Conservation (phyloP, 441 rosid genomes). For the Gossypium trilobum region DNA sequence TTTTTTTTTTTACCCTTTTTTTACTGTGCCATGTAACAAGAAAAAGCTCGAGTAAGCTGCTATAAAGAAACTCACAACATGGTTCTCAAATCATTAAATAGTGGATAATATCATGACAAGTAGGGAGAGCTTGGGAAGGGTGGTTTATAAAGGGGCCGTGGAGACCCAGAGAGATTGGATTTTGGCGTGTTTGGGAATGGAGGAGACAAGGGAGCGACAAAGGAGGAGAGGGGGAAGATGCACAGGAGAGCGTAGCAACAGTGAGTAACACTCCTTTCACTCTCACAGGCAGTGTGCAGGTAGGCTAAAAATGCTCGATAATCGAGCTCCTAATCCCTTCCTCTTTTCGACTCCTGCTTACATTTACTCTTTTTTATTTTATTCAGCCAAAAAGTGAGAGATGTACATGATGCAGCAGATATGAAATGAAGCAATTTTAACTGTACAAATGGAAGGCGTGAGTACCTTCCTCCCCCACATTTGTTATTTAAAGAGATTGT, state of each 20-base stretch:
- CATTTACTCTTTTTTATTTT: slow-evolving; percentile 16
- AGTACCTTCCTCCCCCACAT: slow-evolving; percentile 30
- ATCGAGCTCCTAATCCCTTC: slow-evolving; percentile 21
- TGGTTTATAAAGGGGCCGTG: neutral
- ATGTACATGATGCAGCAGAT: slow-evolving; percentile 20
- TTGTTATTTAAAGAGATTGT: slow-evolving; percentile 23
- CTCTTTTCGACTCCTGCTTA: slow-evolving; percentile 17
- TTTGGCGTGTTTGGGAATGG: slow-evolving; percentile 24
- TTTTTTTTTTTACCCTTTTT: neutral
- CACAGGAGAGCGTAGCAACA: slow-evolving; percentile 23
- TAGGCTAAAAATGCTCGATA: slow-evolving; percentile 21
- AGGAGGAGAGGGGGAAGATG: slow-evolving; percentile 20
- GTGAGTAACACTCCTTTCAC: slow-evolving; percentile 14
- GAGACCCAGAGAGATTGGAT: neutral
- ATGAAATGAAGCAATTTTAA: slow-evolving; percentile 27
- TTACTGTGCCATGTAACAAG: neutral
- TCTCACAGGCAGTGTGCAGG: neutral
- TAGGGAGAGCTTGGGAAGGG: neutral
- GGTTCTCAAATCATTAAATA: neutral
- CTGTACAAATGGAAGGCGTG: slow-evolving; percentile 31
- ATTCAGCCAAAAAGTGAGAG: slow-evolving; percentile 16
- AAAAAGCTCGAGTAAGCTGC: neutral
- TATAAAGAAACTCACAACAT: neutral
- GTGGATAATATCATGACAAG: neutral
- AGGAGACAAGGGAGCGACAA: slow-evolving; percentile 34